Percentiles rank a stretch among this genome's conserved stretches.
Evolutionary conservation across 2,329 filamentous ascomycete genomes (phyloP).

Genomic region (Penicillium sp.): DNA sequence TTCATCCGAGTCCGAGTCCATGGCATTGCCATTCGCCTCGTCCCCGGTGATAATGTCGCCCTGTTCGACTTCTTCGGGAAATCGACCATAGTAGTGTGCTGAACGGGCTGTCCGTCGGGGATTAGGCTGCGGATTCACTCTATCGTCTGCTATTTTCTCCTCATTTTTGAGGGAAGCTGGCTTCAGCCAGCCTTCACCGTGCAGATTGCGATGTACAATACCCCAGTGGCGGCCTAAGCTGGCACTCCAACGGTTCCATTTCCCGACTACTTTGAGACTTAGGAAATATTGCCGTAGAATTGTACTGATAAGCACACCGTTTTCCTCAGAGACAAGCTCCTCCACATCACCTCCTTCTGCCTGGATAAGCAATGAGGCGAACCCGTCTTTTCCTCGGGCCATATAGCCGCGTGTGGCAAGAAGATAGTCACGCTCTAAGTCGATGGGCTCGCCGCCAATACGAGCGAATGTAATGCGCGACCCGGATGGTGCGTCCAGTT

Average conservation of each 20-base stretch:
- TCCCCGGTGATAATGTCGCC: not conserved
- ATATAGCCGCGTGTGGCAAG: constrained; percentile 85
- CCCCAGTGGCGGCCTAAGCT: constrained; percentile 65
- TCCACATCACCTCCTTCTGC: constrained; percentile 73
- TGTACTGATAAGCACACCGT: constrained; percentile 79
- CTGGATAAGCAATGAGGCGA: constrained; percentile 69
- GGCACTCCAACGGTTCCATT: constrained; percentile 70
- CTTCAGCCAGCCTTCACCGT: constrained; percentile 51
- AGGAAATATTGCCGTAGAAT: constrained; percentile 90
- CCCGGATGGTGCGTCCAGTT: constrained; percentile 59
- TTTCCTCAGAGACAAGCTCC: constrained; percentile 80
- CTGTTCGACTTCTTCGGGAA: constrained; percentile 19
- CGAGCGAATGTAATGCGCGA: constrained; percentile 62
- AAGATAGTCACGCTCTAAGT: constrained; percentile 63
- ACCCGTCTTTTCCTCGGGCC: constrained; percentile 84
- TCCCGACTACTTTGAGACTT: constrained; percentile 74
- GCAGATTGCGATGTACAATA: constrained; percentile 60
- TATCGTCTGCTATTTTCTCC: constrained; percentile 23
- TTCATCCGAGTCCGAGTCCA: constrained; percentile 45
- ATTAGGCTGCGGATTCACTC: constrained; percentile 14
- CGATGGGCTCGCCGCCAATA: constrained; percentile 61
- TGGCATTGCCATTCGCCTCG: constrained; percentile 29
- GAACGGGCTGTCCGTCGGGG: constrained; percentile 23
- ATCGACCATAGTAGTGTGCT: constrained; percentile 33
- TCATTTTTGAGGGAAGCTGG: constrained; percentile 34